Base-by-base conservation (phyloP, 345 rosid genomes). In the Pugionium dolabratum region DNA sequence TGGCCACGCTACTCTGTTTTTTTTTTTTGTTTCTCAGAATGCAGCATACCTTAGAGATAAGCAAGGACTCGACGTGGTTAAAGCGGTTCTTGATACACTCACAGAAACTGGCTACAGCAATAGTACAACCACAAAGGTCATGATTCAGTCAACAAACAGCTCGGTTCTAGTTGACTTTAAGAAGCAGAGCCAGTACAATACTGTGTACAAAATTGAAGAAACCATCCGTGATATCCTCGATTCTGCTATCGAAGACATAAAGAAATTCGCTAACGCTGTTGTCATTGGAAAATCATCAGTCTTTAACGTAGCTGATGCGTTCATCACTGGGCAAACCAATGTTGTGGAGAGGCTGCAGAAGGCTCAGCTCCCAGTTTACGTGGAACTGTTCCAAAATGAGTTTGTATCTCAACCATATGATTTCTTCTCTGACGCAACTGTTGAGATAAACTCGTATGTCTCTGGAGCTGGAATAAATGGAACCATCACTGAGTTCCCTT, bases 321-420 rank as follows among this genome's bases (percentile, higher is more conserved):
- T 81, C 66, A 35, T 85, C 47, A 81, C 75, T 0, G 26, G 59
- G 47, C 29, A 1, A 32, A 84, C 96, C 30, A 39, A 82, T 25
- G 77, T 84, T n/a, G 88, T 88, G 25, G 9, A 69, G 58, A 85
- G 44, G 71, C 80, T 94, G 27, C 78, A 63, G 10, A 67, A 80
- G 54, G 69, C 73, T 59, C 66, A 77, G 44, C 90, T 94, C n/a
- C 62, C 87, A 0, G 95, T 90, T 58, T 90, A 85, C 34, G 95
- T 84, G n/a, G 77, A 82, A 64, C 51, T 70, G 32, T 88, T 94
- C 77, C 79, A 82, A 70, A 94, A 94, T 50, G 99, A 94, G 80
- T 94, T 88, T 72, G 67, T 79, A 26, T 88, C 99, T 72, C 97
- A 90, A 71, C 79, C 93, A 28, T 94, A 82, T 89, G 99, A 94